Evolutionary conservation across 2,329 filamentous ascomycete genomes (phyloP), one percentile per base, ranked within the genome.

Genomic region (Epichloe scottii): DNA sequence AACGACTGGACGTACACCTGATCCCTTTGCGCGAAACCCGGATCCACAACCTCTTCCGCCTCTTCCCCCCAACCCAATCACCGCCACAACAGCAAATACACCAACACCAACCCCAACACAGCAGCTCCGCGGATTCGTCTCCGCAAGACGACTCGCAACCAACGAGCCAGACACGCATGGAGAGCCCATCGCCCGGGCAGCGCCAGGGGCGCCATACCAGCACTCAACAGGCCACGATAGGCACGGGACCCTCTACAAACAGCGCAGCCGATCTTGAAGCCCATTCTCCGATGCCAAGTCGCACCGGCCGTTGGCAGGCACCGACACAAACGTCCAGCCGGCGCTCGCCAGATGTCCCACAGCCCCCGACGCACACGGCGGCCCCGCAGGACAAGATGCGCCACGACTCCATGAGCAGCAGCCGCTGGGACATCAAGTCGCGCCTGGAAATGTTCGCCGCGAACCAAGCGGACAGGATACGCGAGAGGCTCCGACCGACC

Each of bases 381-480:
- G n/a, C 42, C 19, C n/a, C 38, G 5, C 53, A 42, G 46, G 48
- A 47, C 19, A 51, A 42, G 44, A 46, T 49, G 3, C 58, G 55
- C 12, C 59, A 59, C 10, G 59, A 57, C n/a, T 26, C 49, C 8
- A 21, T 51, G 17, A 51, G 58, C 15, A 58, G 60, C 23, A 58
- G 60, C 23, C 66, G 71, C 41, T 83, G 80, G 79, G 78, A 82
- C 58, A 58, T 84, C 10, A 73, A 72, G 35, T 69, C 68, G 10
- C 72, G 78, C 14, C 60, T 84, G 1, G 81, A 84, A 53, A 75
- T 81, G 46, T 83, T 83, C 57, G 78, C 79, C 1, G 77, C 71
- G 1, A 73, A 71, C 7, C 79, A 83, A 54, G 81, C 79, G 1
- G 80, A 84, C 55, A 76, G 71, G 59, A 62, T 83, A 5, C 70